phyloP scores from a whole-genome alignment of 106 monocot genomes.

The Acorus gramineus region DNA sequence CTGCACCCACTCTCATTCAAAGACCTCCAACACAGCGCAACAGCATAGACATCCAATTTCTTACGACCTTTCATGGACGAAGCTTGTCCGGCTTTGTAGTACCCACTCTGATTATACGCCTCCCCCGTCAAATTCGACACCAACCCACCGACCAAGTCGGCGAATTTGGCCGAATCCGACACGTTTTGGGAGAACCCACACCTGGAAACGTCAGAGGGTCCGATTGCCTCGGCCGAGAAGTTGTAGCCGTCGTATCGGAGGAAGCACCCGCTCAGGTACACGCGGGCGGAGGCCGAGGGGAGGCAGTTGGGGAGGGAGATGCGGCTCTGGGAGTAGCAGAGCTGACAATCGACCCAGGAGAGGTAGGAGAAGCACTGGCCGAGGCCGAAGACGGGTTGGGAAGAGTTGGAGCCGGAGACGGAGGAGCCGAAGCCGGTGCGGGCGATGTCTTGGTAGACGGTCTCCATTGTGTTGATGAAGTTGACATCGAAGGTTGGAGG shows the following conservation, averaged over 20 bases:
- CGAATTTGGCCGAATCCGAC: slow-evolving; percentile 4
- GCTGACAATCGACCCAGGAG: slow-evolving; percentile 28
- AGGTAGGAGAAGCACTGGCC: slow-evolving; percentile 39
- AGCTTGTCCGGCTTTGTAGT: slow-evolving; percentile 23
- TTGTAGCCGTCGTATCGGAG: slow-evolving; percentile 24
- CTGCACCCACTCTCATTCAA: slow-evolving; percentile 31
- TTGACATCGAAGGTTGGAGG: slow-evolving; percentile 23
- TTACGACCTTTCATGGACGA: neutral
- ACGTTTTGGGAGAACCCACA: slow-evolving; percentile 4
- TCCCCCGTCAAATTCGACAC: slow-evolving; percentile 23
- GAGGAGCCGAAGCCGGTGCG: slow-evolving; percentile 17
- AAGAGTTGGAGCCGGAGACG: neutral
- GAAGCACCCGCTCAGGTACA: slow-evolving; percentile 47
- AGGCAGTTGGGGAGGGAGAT: slow-evolving; percentile 34
- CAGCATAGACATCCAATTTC: slow-evolving; percentile 25
- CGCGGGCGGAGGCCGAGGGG: slow-evolving; percentile 19
- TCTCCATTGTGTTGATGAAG: slow-evolving; percentile 33
- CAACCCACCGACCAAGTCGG: slow-evolving; percentile 9
- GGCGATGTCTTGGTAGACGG: slow-evolving; percentile 28
- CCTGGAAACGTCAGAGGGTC: slow-evolving; percentile 9
- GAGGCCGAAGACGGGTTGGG: slow-evolving; percentile 29
- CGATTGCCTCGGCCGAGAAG: slow-evolving; percentile 18
- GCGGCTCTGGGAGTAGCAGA: slow-evolving; percentile 32
- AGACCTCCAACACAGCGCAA: slow-evolving; percentile 55
- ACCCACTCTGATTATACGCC: neutral